Evolutionary conservation across 2,329 filamentous ascomycete genomes (phyloP).

Genomic region (Claviceps purpurea): DNA sequence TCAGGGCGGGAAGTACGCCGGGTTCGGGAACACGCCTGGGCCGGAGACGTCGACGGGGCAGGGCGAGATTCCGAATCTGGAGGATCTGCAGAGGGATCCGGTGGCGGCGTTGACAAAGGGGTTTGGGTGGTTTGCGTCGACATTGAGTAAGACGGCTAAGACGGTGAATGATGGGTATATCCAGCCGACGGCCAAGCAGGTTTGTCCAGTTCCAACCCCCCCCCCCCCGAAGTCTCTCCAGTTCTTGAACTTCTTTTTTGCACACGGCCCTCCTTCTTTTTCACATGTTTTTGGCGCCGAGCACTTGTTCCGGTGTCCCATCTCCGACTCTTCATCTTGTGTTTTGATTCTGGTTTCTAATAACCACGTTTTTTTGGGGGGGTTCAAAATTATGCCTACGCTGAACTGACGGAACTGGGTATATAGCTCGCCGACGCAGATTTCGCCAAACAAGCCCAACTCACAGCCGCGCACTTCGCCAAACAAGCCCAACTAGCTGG

Average conservation of each 20-base stretch:
- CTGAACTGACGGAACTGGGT: neutral
- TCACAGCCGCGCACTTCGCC: constrained; percentile 52
- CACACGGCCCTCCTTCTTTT: neutral
- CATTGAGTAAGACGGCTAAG: constrained; percentile 82
- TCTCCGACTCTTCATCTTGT: too few relatives aligned
- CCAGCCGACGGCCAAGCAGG: constrained; percentile 61
- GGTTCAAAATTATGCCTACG: neutral
- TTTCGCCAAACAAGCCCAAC: constrained; percentile 53
- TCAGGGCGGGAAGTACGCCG: constrained; percentile 83
- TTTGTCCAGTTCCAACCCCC: neutral
- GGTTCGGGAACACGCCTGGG: constrained; percentile 70
- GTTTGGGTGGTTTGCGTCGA: constrained; percentile 85
- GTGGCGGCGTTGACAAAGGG: constrained; percentile 79
- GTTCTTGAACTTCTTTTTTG: neutral
- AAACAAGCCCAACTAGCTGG: constrained; percentile 55
- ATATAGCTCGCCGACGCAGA: constrained; percentile 65
- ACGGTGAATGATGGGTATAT: constrained; percentile 84
- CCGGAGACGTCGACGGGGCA: constrained; percentile 31
- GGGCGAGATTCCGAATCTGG: constrained; percentile 50
- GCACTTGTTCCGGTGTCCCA: too few relatives aligned
- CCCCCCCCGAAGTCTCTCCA: neutral
- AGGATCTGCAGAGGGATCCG: constrained; percentile 85
- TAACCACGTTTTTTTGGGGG: too few relatives aligned
- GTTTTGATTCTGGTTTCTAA: neutral
- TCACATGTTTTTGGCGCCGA: too few relatives aligned